Evolutionary conservation across 2,329 filamentous ascomycete genomes (phyloP).

Genomic region (Alternaria sp.): DNA sequence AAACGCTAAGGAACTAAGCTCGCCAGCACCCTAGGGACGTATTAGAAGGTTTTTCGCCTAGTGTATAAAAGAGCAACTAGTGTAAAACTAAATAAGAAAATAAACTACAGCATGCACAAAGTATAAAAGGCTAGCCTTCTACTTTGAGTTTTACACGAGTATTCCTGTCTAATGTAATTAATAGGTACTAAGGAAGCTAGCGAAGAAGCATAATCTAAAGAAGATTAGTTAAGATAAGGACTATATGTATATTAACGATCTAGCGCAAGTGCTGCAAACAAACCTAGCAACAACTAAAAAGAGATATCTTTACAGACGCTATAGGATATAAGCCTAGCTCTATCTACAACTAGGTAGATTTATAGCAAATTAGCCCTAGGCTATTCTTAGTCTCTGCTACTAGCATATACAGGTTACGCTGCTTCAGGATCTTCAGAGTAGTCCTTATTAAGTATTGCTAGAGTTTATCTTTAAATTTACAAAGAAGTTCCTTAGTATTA

Average conservation of each 20-base stretch:
- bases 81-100: constrained; percentile 21
- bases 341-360: background rate
- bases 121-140: constrained; percentile 11
- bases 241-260: constrained; percentile 17
- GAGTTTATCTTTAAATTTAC: constrained; percentile 21
- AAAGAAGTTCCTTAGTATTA: constrained; percentile 8
- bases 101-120: constrained; percentile 24
- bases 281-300: background rate
- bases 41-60: constrained; percentile 27
- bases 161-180: constrained; percentile 14
- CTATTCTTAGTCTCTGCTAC: constrained; percentile 21
- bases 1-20: constrained; percentile 25
- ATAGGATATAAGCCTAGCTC: background rate
- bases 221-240: constrained; percentile 22
- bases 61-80: constrained; percentile 29
- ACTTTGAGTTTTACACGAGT: background rate
- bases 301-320: background rate
- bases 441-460: constrained; percentile 14
- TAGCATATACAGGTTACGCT: constrained; percentile 19
- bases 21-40: constrained; percentile 19
- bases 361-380: background rate
- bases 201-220: constrained; percentile 27
- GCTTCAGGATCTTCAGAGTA: constrained; percentile 13
- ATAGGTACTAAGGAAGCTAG: constrained; percentile 26
- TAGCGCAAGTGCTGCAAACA: background rate